A percentile compares a stretch with the other conserved stretches of the same genome.
Evolutionary conservation across 352 stramenopile genomes (phyloP).

Genomic region (Phytophthora pluvialis): DNA sequence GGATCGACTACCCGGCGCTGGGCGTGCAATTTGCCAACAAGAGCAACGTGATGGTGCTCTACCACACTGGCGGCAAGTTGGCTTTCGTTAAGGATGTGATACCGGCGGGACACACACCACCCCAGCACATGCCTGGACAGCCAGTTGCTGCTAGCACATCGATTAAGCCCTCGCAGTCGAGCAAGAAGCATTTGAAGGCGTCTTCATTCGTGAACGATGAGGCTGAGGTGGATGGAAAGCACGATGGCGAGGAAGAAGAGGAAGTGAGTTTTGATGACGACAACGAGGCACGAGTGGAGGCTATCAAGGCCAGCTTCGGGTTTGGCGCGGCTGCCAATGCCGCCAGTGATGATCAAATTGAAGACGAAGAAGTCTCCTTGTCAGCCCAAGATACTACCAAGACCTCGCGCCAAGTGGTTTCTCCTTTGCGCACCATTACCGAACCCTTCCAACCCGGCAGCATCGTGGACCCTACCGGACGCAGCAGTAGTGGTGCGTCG

Average conservation of each 20-base stretch:
- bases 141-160: background rate
- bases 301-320: conserved; percentile 85
- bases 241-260: conserved; percentile 44
- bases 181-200: conserved; percentile 36
- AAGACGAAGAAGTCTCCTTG: conserved; percentile 26
- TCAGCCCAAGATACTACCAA: conserved; percentile 6
- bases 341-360: conserved; percentile 26
- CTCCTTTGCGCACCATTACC: conserved; percentile 40
- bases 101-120: conserved; percentile 56
- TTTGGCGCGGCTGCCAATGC: conserved; percentile 57
- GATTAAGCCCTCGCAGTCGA: conserved; percentile 17
- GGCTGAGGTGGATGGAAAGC: conserved; percentile 41
- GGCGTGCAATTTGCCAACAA: conserved; percentile 65
- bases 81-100: conserved; percentile 75
- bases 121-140: conserved; percentile 46
- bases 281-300: conserved; percentile 72
- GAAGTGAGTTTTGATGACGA: conserved; percentile 61
- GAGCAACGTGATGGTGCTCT: conserved; percentile 62
- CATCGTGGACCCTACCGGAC: conserved; percentile 45
- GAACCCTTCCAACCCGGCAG: conserved; percentile 77
- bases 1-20: conserved; percentile 61
- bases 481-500: conserved; percentile 40
- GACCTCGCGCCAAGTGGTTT: conserved; percentile 12
- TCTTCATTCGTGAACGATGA: conserved; percentile 63
- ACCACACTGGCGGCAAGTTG: conserved; percentile 65